These are phyloP conservation scores for Phytophthora constricta DNA, from an alignment of 352 stramenopile species.

Conservation along the genomic window DNA sequence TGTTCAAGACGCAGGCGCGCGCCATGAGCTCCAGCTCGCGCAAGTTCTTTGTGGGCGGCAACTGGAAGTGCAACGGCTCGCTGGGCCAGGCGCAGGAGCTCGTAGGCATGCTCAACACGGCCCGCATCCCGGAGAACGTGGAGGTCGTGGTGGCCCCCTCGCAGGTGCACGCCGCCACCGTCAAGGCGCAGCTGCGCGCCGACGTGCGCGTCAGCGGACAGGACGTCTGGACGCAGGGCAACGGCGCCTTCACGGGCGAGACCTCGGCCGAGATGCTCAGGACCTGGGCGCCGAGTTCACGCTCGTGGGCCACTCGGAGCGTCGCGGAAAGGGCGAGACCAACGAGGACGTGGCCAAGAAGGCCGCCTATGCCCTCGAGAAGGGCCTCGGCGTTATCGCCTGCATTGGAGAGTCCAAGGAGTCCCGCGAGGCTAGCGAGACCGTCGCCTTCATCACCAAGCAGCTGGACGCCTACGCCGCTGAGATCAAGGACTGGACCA, in stretches of 20 bases:
- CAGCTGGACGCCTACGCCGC: slow-evolving; percentile 93
- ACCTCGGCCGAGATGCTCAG: slow-evolving; percentile 97
- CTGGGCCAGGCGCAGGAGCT: slow-evolving; percentile 69
- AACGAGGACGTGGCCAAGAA: slow-evolving; percentile 94
- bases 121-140: slow-evolving; percentile 76
- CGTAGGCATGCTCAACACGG: slow-evolving; percentile 85
- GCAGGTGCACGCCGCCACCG: slow-evolving; percentile 88
- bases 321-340: slow-evolving; percentile 93
- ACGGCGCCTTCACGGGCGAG: slow-evolving; percentile 98
- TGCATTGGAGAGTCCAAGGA: slow-evolving; percentile 98
- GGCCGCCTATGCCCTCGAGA: slow-evolving; percentile 92
- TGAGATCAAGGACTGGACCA: slow-evolving; percentile 93
- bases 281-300: slow-evolving; percentile 95
- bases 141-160: slow-evolving; percentile 98
- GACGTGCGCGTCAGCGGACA: slow-evolving; percentile 90
- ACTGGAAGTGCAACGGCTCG: slow-evolving; percentile 98
- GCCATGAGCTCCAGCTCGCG: slow-evolving; percentile 71
- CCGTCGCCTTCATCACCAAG: slow-evolving; percentile 93
- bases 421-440: slow-evolving; percentile 92
- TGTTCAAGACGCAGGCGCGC: slow-evolving; percentile 57
- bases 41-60: slow-evolving; percentile 99
- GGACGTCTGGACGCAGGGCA: slow-evolving; percentile 95
- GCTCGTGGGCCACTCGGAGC: slow-evolving; percentile 97
- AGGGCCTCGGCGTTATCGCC: slow-evolving; percentile 96
- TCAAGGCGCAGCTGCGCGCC: slow-evolving; percentile 63